Evolutionary conservation across 192 early-diverging fungal species (phyloP), one percentile per base, ranked within the genome.

Genomic region (Coemansia sp.): DNA sequence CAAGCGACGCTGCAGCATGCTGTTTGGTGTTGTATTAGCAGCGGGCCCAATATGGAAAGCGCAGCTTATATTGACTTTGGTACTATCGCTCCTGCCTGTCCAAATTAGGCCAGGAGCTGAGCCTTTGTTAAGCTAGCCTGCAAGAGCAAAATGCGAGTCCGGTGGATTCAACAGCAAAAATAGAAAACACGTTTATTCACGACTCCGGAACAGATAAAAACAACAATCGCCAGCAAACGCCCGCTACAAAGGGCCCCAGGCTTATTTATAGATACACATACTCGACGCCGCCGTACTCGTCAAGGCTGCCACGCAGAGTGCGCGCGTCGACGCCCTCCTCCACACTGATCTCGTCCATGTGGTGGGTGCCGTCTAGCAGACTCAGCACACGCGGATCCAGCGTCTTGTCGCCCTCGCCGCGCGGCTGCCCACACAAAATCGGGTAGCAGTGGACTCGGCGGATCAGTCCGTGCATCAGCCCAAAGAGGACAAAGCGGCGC

Each of bases 381-480:
- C 5, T 13, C 15, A 58, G 15, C 18, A 54, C 10, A 3, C 29
- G 32, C 13, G 38, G 19, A 1, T 19, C 48, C 46, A 58, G 37
- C 11, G 34, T 17, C 26, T 28, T 10, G 15, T 1, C 45, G 9
- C 28, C 29, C 23, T 3, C 17, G 6, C 2, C 28, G 8, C 14
- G 23, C 43, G 20, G 37, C 42, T 3, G 46, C 2, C 23, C 44
- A 32, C 53, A 44, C 10, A 73, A n/a, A 24, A 73, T 47, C 19
- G 96, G 96, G 60, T 93, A 97, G 62, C 90, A 93, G 60, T 97
- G 88, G 14, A 99, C 84, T 2, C 96, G 82, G 41, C 85, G 83
- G 7, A 99, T 49, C 47, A 97, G 78, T 2, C 79, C 74, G 46
- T 96, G 87, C 49, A 95, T 79, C 0, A 93, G 81, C 3, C 94